Conservation (phyloP, 495 filamentous ascomycete species). For the Umbilicaria muhlenbergii region DNA sequence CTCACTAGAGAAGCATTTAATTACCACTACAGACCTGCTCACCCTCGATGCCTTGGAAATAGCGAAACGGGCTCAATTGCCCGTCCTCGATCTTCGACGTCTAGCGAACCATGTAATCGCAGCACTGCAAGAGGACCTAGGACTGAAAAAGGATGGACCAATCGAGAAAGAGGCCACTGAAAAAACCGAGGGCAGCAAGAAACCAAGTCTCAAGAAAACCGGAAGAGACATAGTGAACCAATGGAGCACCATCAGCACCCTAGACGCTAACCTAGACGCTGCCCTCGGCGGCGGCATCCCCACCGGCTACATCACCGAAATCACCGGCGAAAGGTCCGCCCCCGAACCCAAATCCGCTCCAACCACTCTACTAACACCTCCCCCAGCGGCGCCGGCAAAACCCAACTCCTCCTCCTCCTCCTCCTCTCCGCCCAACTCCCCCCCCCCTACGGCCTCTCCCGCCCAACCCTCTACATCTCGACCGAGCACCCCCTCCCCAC, state of each 20-base stretch:
- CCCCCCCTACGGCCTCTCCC: constrained; percentile 48
- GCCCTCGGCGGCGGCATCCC: constrained; percentile 77
- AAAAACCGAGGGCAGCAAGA: neutral
- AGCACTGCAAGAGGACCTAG: constrained; percentile 50
- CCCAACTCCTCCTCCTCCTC: constrained; percentile 81
- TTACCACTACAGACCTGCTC: constrained; percentile 75
- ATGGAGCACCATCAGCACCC: constrained; percentile 60
- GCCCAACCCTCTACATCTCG: constrained; percentile 77
- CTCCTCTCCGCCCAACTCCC: constrained; percentile 71
- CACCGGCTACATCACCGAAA: constrained; percentile 68
- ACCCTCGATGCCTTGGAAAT: constrained; percentile 71
- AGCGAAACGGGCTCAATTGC: constrained; percentile 71
- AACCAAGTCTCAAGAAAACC: neutral
- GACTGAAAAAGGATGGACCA: constrained; percentile 16
- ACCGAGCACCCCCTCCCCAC: constrained; percentile 81
- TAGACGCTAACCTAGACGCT: constrained; percentile 57
- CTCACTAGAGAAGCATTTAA: constrained; percentile 53
- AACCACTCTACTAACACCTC: neutral
- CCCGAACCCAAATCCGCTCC: neutral
- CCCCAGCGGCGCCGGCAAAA: constrained; percentile 76
- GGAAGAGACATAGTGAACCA: constrained; percentile 7
- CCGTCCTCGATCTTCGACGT: constrained; percentile 60
- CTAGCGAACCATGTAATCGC: constrained; percentile 47
- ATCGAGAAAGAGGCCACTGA: constrained; percentile 10
- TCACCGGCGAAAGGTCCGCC: constrained; percentile 71